Percentiles rank a stretch among this genome's conserved stretches.
These are phyloP conservation scores for Sordaria brevicollis DNA, from an alignment of 495 filamentous ascomycete species.

Conservation along the genomic window DNA sequence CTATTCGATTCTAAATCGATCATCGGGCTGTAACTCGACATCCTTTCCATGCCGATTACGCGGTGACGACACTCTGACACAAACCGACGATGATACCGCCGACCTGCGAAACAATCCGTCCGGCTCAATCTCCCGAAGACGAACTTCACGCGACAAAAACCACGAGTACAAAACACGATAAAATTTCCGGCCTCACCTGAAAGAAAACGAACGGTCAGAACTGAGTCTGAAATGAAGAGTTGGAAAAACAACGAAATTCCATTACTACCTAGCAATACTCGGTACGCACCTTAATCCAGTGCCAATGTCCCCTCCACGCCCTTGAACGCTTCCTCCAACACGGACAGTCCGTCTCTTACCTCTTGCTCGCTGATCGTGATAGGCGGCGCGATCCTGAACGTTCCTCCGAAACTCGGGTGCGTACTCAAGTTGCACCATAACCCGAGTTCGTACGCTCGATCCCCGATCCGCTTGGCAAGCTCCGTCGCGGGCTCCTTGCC, in stretches of 20 bases:
- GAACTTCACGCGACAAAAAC: no score
- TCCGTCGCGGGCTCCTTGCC: constrained; percentile 34
- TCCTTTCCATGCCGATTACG: no score
- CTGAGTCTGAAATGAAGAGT: no score
- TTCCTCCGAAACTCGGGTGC: constrained; percentile 40
- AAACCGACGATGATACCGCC: no score
- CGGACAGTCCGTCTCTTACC: constrained; percentile 34
- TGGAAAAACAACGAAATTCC: not conserved
- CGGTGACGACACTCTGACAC: no score
- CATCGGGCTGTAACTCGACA: no score
- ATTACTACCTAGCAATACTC: not conserved
- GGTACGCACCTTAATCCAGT: not conserved
- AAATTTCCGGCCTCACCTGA: no score
- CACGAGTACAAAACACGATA: no score
- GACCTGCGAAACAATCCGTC: no score
- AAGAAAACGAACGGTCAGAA: no score
- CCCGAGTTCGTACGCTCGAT: constrained; percentile 36
- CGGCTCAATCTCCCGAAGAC: no score
- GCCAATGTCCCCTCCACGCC: constrained; percentile 11
- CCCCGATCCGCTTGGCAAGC: constrained; percentile 35
- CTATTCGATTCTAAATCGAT: no score
- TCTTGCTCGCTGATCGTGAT: constrained; percentile 43
- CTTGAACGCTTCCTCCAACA: constrained; percentile 38
- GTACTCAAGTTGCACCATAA: constrained; percentile 44
- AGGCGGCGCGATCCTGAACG: constrained; percentile 48